Percentiles rank a stretch among this genome's conserved stretches.
Evolutionary conservation across 1,284 basidiomycete genomes (phyloP).

Genomic region (Ganoderma lingzhi): DNA sequence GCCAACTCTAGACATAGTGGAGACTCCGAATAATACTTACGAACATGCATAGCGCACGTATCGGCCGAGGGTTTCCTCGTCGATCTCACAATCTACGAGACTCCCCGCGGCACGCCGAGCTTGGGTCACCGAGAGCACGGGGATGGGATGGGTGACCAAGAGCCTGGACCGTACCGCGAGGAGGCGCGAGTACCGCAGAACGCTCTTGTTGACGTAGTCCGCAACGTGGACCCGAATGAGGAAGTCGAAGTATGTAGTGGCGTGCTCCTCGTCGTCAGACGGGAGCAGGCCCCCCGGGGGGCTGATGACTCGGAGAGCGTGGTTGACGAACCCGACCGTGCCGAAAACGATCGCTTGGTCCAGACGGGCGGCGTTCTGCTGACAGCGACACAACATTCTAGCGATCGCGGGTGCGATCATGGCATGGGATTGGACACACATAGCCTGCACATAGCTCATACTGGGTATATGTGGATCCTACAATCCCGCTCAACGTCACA

Average conservation of each 20-base stretch:
- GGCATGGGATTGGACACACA: too few species aligned
- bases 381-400: too few species aligned
- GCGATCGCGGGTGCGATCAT: too few species aligned
- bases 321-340: constrained; percentile 27
- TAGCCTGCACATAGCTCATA: too few species aligned
- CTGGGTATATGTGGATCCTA: too few species aligned
- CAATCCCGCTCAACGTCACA: too few species aligned
- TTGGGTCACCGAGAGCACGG: constrained; percentile 10
- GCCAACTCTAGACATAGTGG: neutral
- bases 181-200: constrained; percentile 35
- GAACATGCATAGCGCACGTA: constrained; percentile 20
- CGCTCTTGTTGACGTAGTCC: constrained; percentile 27
- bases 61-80: constrained; percentile 3
- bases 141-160: constrained; percentile 12
- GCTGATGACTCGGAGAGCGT: constrained; percentile 25
- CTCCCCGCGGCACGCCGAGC: constrained; percentile 12
- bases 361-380: too few species aligned
- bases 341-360: constrained; percentile 31
- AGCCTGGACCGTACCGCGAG: constrained; percentile 31
- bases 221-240: constrained; percentile 24
- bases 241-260: constrained; percentile 17
- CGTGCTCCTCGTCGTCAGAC: neutral
- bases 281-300: constrained; percentile 16
- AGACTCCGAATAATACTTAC: neutral
- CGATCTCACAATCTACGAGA: constrained; percentile 14